Evolutionary conservation across 2,329 filamentous ascomycete species (phyloP).

Genomic region (Epichloe amarillans): DNA sequence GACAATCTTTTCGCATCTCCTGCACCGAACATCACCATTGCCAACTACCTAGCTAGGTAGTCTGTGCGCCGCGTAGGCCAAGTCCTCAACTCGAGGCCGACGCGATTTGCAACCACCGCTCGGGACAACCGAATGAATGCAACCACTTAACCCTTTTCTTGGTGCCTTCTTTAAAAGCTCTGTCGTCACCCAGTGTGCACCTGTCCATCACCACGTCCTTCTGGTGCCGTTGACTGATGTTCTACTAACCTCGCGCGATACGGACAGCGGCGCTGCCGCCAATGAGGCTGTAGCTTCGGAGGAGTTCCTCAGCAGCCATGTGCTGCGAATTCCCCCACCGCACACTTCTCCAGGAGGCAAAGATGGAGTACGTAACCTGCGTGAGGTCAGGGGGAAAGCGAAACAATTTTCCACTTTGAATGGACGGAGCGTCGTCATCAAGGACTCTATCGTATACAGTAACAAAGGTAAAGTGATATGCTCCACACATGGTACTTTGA

Average conservation of each 20-base stretch:
- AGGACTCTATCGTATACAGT: slow-evolving; percentile 84
- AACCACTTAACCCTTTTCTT: slow-evolving; percentile 97
- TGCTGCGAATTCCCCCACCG: slow-evolving; percentile 63
- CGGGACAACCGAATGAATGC: slow-evolving; percentile 48
- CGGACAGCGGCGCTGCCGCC: slow-evolving; percentile 65
- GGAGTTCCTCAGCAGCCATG: slow-evolving; percentile 94
- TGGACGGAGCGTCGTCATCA: slow-evolving; percentile 83
- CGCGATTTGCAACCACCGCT: slow-evolving; percentile 14
- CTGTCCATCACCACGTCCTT: slow-evolving; percentile 82
- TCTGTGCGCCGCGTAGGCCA: slow-evolving; percentile 1
- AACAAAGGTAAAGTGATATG: slow-evolving; percentile 61
- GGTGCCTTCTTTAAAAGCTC: slow-evolving; percentile 97
- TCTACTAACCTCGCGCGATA: slow-evolving; percentile 75
- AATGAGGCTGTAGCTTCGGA: slow-evolving; percentile 76
- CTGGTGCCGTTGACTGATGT: slow-evolving; percentile 90
- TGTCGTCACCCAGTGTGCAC: slow-evolving; percentile 79
- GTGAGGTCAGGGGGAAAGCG: slow-evolving; percentile 86
- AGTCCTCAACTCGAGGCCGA: slow-evolving; percentile 15
- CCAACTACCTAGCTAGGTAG: background rate
- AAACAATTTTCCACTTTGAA: slow-evolving; percentile 91
- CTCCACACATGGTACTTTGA: background rate
- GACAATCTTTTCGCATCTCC: background rate
- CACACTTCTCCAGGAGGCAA: slow-evolving; percentile 37
- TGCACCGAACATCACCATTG: background rate
- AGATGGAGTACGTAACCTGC: slow-evolving; percentile 48